Evolutionary conservation across 1,139 yeast species (phyloP), one percentile per base, ranked within the genome.

Genomic region (Suhomyces guaymorum): DNA sequence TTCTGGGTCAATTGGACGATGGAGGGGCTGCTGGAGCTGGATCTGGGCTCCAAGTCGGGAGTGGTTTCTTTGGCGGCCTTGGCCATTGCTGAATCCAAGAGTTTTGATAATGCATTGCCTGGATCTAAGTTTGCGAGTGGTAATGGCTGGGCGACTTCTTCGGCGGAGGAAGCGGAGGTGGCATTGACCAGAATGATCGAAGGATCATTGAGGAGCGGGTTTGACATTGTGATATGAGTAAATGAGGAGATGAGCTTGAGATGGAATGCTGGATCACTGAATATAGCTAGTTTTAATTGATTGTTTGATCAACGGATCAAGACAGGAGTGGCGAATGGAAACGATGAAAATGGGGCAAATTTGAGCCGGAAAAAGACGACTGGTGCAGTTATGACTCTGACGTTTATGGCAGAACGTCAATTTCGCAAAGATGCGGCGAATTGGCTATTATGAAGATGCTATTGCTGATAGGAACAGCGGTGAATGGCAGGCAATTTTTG

Each of bases 11-110:
- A 33, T 19, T 35, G 26, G 24, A 20, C 22, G 13, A 25, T 15
- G 13, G 39, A 21, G 19, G 57, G 60, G 23, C 55, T 51, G 24
- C 43, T 35, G 2, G 49, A 39, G 16, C 38, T 24, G 6, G 59
- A 44, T 8, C 46, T 44, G 19, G 48, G 52, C 15, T 55, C 67
- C 13, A 58, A 36, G 26, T 66, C 75, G 2, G 75, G 73, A 4
- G 74, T 66, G 9, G 64, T 48, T 38, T 72, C 78, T 40, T 64
- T 67, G 28, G 76, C 76, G 8, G 78, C 77, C 26, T 73, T 69
- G 19, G 75, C 73, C 37, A 59, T 56, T 29, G 62, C 61, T 11
- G 57, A 52, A 42, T 58, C 61, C 30, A 70, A 55, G 27, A 70
- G 53, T 43, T 63, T 64, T n/a, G 73, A 63, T 31, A 70, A 61